Evolutionary conservation across 2,329 filamentous ascomycete genomes (phyloP).

Genomic region (Colletotrichum higginsianum): DNA sequence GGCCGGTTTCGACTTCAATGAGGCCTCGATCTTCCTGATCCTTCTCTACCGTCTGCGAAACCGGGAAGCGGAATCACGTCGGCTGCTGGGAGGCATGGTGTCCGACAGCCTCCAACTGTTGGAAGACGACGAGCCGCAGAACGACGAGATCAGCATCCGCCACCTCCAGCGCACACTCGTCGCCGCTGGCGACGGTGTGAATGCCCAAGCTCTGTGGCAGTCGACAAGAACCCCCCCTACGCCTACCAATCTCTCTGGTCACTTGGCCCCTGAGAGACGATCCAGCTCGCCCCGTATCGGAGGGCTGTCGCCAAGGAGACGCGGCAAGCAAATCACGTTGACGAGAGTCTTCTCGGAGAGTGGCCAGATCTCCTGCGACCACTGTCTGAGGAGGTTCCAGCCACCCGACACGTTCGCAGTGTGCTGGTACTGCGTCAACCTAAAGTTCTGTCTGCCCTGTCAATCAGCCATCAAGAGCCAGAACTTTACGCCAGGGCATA

Average conservation of each 20-base stretch:
- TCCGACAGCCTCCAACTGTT: conserved; percentile 56
- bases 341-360: conserved; percentile 43
- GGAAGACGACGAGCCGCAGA: conserved; percentile 58
- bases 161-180: conserved; percentile 58
- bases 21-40: conserved; percentile 57
- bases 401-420: conserved; percentile 52
- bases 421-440: conserved; percentile 57
- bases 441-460: conserved; percentile 54
- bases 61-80: conserved; percentile 47
- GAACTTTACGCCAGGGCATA: conserved; percentile 48
- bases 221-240: conserved; percentile 54
- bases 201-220: conserved; percentile 55
- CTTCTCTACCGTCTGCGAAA: conserved; percentile 55
- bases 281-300: conserved; percentile 37
- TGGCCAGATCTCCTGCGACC: conserved; percentile 49
- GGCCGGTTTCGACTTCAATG: conserved; percentile 59
- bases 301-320: conserved; percentile 36
- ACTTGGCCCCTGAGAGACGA: conserved; percentile 43
- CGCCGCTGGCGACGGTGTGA: conserved; percentile 54
- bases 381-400: conserved; percentile 55
- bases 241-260: conserved; percentile 50
- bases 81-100: conserved; percentile 52
- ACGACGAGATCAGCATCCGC: conserved; percentile 59
- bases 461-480: conserved; percentile 48
- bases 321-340: conserved; percentile 44